Evolutionary conservation across 148 eudicot genomes (phyloP), one percentile per base, ranked within the genome.

Genomic region (Fagopyrum homotropicum): DNA sequence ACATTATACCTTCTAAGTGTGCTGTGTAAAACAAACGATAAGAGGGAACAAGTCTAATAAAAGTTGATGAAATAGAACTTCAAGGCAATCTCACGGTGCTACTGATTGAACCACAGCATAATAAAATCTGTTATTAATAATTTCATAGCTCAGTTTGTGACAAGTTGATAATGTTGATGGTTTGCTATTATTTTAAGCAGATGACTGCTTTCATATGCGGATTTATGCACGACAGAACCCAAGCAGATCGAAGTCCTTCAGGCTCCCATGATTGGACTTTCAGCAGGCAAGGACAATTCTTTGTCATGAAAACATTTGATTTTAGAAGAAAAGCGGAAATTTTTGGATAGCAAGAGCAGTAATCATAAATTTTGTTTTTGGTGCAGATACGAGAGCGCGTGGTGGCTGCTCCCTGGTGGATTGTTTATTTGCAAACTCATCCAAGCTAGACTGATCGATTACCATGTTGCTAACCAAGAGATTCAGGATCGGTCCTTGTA

Each of bases 401-500:
- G 97, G 97, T 95, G 98, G 98, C 77, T 90, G 86, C 89, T 95
- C 56, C 93, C 98, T 66, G 81, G 63, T 72, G 87, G 90, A 48
- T 86, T 92, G 75, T 54, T 95, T 40, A 4, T 92, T 51, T 86
- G 93, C 82, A 95, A 90, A 86, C 77, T 85, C 75, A 15, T 87
- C 40, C 97, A 95, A 77, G 90, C 96, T 19, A 83, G 88, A 56
- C 79, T 95, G 54, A 85, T 95, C 6, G 87, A 92, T 82, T 90
- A 86, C 79, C 98, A 94, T 79, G 85, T 94, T 47, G 98, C 98
- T 61, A 94, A 91, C 88, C 92, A 89, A 77, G 98, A 94, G 90
- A 86, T 94, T 82, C 91, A 88, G 76, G 98, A 91, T 74, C 83
- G 83, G 16, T 86, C 97, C 55, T 86, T 91, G 84, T 94, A 94